These are phyloP conservation scores for Ambrosia trifida DNA, from an alignment of 129 eudicot species.

Conservation along the genomic window DNA sequence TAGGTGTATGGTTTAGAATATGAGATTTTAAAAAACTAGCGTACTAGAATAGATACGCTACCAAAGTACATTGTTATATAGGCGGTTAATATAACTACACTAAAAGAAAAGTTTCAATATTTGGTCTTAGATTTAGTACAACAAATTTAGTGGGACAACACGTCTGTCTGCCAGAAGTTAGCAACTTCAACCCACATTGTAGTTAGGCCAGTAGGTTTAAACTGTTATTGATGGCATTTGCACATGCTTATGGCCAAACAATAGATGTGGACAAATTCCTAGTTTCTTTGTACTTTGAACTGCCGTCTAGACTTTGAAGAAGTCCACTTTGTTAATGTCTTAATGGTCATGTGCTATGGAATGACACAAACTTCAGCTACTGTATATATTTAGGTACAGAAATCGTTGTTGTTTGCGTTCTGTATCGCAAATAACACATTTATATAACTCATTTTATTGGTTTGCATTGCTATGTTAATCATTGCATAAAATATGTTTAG, in stretches of 20 bases:
- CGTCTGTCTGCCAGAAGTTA: not conserved
- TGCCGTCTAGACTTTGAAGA: not conserved
- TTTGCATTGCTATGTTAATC: not conserved
- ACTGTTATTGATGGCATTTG: not conserved
- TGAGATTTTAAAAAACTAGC: not conserved
- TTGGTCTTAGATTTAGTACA: not conserved
- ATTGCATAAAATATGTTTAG: not conserved
- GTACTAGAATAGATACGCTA: not conserved
- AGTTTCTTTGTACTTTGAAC: constrained; percentile 4
- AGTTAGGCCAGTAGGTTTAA: not conserved
- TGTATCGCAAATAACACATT: not conserved
- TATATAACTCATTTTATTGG: not conserved
- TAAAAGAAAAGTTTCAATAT: not conserved
- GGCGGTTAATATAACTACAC: not conserved
- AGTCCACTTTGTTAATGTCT: too few species aligned
- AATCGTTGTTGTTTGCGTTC: too few species aligned
- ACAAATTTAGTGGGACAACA: not conserved
- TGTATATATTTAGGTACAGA: not conserved
- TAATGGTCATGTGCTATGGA: too few species aligned
- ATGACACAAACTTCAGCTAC: not conserved
- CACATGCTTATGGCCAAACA: constrained; percentile 11
- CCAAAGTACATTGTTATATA: not conserved
- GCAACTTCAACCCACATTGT: not conserved
- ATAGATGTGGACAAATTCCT: not conserved
- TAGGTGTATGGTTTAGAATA: not conserved